Evolutionary conservation across 257 asterid genomes (phyloP), one percentile per base, ranked within the genome.

Genomic region (Anisodus acutangulus): DNA sequence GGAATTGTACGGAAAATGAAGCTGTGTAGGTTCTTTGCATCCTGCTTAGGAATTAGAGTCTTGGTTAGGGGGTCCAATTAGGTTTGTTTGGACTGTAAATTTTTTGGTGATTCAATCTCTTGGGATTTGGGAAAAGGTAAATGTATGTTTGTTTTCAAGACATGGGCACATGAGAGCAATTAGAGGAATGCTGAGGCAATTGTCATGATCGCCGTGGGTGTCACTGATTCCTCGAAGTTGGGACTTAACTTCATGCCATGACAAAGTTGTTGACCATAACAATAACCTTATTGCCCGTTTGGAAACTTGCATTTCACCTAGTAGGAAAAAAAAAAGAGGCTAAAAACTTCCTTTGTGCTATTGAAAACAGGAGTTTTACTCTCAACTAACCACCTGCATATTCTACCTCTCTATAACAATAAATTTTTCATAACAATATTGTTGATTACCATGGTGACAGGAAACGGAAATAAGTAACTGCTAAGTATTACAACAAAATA

Each of bases 41-140:
- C 9, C n/a, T 60, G 55, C 3, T 43, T 45, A 37, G 39, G n/a
- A 37, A 41, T 31, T 45, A 53, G 43, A 41, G 60, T 41, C 41
- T 45, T 17, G 55, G 53, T 80, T 80, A n/a, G 49, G 4, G 62
- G 12, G 55, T 12, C 10, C 9, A 53, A 5, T 53, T 84, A 53
- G 15, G 55, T 62, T 60, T 63, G 67, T 51, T 76, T 49, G 47
- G 81, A 58, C 0, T 31, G 22, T 76, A 63, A 22, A 51, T 22
- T 62, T 49, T 31, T 31, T 31, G 35, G 35, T 31, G 35, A 31
- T 31, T 70, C 81, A 86, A 86, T 59, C 83, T 39, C 80, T n/a
- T n/a, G 86, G 88, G 88, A 58, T 83, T 86, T 79, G 66, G 11
- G 53, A 83, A 86, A 83, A 79, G 19, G 78, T 82, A 10, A 53